A percentile compares a stretch with the other conserved stretches of the same genome.
Evolutionary conservation across 148 eudicot genomes (phyloP).

Genomic region (Cornus kousa): DNA sequence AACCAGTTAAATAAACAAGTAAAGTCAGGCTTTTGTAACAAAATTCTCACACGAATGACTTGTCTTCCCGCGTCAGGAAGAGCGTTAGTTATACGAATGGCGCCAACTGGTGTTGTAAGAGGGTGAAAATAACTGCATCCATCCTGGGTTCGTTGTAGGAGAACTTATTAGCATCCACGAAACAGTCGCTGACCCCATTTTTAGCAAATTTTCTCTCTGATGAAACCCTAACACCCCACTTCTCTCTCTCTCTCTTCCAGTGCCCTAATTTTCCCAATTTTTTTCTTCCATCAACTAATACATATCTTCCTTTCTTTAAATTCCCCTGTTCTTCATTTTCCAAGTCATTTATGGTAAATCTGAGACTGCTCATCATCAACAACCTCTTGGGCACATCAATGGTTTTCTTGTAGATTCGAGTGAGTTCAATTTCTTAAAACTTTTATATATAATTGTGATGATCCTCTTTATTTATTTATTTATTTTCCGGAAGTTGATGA

Average conservation of each 20-base stretch:
- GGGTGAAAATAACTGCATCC: too few relatives aligned
- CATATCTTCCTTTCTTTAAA: background rate
- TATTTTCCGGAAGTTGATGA: too few relatives aligned
- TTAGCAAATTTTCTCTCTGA: background rate
- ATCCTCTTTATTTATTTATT: background rate
- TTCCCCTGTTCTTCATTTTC: background rate
- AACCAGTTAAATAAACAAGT: too few relatives aligned
- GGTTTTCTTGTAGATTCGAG: slow-evolving; percentile 8
- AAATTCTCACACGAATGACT: background rate
- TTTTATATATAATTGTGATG: background rate
- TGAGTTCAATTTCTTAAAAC: slow-evolving; percentile 3
- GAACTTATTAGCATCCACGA: slow-evolving; percentile 6
- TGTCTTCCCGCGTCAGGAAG: background rate
- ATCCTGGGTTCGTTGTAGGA: background rate
- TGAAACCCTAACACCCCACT: slow-evolving; percentile 22
- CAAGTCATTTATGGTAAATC: background rate
- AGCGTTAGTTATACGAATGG: background rate
- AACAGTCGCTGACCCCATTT: slow-evolving; percentile 10
- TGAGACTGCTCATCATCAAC: background rate
- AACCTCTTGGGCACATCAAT: background rate
- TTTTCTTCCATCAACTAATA: background rate
- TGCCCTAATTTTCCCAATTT: background rate
- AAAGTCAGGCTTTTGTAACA: too few relatives aligned
- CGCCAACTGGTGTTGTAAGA: background rate
- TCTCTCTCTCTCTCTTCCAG: background rate